Conservation (phyloP, 257 asterid species). For the Voacanga thouarsii region DNA sequence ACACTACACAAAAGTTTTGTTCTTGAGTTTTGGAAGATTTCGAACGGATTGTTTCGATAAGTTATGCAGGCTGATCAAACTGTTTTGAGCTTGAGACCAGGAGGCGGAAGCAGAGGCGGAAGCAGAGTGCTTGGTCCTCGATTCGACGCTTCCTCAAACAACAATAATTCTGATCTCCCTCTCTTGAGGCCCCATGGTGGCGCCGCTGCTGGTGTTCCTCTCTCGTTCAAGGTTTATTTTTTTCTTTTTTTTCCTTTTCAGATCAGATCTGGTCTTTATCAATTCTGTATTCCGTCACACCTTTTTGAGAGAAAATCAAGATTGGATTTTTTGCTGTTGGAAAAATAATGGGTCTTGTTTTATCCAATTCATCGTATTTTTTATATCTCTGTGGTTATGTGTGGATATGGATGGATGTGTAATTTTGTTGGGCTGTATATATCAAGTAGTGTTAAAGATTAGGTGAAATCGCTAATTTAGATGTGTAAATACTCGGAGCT, state of each 20-base stretch:
- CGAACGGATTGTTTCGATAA: slow-evolving; percentile 29
- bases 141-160: slow-evolving; percentile 28
- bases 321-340: slow-evolving; percentile 3
- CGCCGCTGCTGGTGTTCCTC: slow-evolving; percentile 7
- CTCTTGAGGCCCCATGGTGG: slow-evolving; percentile 39
- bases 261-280: slow-evolving; percentile 20
- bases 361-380: not conserved
- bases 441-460: slow-evolving; percentile 2
- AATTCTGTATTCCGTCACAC: not conserved
- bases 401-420: not conserved
- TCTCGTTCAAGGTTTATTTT: slow-evolving; percentile 24
- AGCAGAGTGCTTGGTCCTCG: slow-evolving; percentile 44
- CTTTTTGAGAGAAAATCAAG: not conserved
- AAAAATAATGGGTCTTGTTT: slow-evolving; percentile 1
- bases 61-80: slow-evolving; percentile 59
- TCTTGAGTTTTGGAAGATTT: slow-evolving; percentile 20
- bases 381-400: not conserved
- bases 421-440: not conserved
- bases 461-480: not conserved
- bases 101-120: slow-evolving; percentile 45
- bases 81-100: slow-evolving; percentile 52
- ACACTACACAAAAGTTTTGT: slow-evolving; percentile 9
- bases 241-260: not conserved
- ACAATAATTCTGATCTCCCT: slow-evolving; percentile 32
- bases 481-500: not conserved